Percentiles rank a stretch among this genome's conserved stretches.
These are phyloP conservation scores for Pyronema omphalodes DNA, from an alignment of 495 filamentous ascomycete species.

Conservation along the genomic window DNA sequence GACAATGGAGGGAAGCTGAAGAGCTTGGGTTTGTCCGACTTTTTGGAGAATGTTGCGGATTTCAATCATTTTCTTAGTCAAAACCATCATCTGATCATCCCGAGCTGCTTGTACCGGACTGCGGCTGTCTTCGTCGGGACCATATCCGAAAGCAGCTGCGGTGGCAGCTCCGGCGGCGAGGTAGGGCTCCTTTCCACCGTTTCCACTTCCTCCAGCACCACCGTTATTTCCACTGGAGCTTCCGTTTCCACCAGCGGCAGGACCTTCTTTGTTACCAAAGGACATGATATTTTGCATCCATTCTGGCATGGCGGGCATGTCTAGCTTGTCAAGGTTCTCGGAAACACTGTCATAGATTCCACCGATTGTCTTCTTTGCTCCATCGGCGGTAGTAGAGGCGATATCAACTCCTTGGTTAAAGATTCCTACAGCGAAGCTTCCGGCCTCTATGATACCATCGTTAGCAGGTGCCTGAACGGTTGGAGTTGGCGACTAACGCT, in stretches of 20 bases:
- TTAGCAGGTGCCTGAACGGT: background rate
- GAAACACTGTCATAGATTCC: slow-evolving; percentile 13
- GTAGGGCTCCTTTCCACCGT: slow-evolving; percentile 32
- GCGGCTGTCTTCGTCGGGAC: slow-evolving; percentile 50
- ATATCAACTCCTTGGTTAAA: slow-evolving; percentile 51
- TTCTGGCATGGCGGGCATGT: slow-evolving; percentile 40
- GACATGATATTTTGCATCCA: slow-evolving; percentile 68
- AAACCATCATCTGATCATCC: slow-evolving; percentile 98
- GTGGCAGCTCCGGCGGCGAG: slow-evolving; percentile 34
- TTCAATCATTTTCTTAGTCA: slow-evolving; percentile 99
- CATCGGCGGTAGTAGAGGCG: slow-evolving; percentile 43
- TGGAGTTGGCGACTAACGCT: slow-evolving; percentile 39
- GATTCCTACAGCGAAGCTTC: slow-evolving; percentile 71
- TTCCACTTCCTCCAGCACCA: slow-evolving; percentile 32
- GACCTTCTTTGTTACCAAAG: slow-evolving; percentile 31
- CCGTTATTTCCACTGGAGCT: slow-evolving; percentile 22
- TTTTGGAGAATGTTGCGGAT: slow-evolving; percentile 78
- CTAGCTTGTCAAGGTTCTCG: slow-evolving; percentile 5
- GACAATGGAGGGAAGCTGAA: slow-evolving; percentile 87
- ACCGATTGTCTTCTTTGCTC: slow-evolving; percentile 51
- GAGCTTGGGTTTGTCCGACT: slow-evolving; percentile 71
- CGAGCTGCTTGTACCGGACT: slow-evolving; percentile 45
- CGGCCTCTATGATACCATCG: slow-evolving; percentile 44
- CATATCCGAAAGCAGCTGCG: slow-evolving; percentile 60
- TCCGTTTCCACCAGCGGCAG: slow-evolving; percentile 23